Conservation (phyloP, 1,284 basidiomycete genomes). For the Lignosus rhinocerotis region DNA sequence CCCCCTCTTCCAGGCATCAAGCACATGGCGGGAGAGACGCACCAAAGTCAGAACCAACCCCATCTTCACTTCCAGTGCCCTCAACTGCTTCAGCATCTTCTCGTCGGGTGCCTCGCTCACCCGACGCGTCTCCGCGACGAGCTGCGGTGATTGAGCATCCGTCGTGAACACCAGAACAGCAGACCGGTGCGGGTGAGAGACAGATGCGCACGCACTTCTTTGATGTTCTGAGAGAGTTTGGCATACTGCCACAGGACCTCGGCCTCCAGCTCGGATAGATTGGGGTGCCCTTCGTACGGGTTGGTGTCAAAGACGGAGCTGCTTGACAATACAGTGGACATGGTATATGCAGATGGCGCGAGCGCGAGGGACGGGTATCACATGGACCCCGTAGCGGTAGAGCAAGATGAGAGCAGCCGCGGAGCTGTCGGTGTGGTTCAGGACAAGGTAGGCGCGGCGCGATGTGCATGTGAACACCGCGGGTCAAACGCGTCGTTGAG, state of each 20-base stretch:
- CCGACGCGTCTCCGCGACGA: constrained; percentile 57
- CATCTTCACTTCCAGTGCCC: constrained; percentile 92
- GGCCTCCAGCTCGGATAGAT: constrained; percentile 50
- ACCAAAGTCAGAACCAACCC: constrained; percentile 89
- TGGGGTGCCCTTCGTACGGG: constrained; percentile 69
- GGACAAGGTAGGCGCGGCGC: not conserved
- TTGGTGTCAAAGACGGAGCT: constrained; percentile 56
- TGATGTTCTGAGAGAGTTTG: constrained; percentile 54
- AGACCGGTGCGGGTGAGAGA: not conserved
- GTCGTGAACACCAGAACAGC: not conserved
- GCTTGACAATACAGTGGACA: constrained; percentile 28
- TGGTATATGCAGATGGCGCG: not conserved
- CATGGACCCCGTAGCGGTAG: not conserved
- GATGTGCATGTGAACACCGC: not conserved
- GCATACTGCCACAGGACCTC: constrained; percentile 65
- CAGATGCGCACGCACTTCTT: constrained; percentile 42
- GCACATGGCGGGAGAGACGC: constrained; percentile 27
- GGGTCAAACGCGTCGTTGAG: not conserved
- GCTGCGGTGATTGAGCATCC: constrained; percentile 34
- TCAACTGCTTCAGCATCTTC: constrained; percentile 73
- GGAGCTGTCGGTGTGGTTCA: not conserved
- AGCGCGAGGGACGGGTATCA: not conserved
- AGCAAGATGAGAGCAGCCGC: not conserved
- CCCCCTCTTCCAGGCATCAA: not conserved
- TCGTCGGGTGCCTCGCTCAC: constrained; percentile 74